Evolutionary conservation across 73 alveolate genomes (phyloP), one percentile per base, ranked within the genome.

Genomic region (Breviolum minutum): DNA sequence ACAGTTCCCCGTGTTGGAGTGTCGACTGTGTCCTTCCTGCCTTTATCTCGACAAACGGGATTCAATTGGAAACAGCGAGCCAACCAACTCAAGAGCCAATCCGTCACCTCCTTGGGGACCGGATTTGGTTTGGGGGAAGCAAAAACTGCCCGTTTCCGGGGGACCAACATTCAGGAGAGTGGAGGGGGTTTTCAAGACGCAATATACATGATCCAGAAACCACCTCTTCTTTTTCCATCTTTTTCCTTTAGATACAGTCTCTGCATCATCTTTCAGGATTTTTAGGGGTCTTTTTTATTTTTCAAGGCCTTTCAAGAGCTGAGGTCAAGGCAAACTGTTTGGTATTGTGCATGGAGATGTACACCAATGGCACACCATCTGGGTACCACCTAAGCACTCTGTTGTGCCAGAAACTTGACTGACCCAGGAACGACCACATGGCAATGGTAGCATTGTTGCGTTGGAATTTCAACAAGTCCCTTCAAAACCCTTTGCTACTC

Each of bases 341-440:
- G 64, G 99, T 94, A 92, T 94, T 94, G 99, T 94, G 99, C 99
- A 94, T 94, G 99, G 99, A 94, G 71, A 77, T 60, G 99, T 77
- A 94, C 29, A 40, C 92, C 81, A 77, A 12, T 0, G 99, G 99
- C 60, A 94, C 93, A 26, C 99, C 99, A 30, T 94, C 99, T 1
- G 99, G 99, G 69, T 94, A 94, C 99, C 99, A 94, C 99, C 99
- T 69, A 1, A 30, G 63, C 61, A 6, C 19, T 54, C 54, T 40
- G 54, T 68, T 77, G 83, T 14, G 83, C 27, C 27, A 26, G 84
- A 19, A 48, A 11, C 20, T 48, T 26, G 48, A 24, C 24, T 11
- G 14, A 14, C 16, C 13, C 60, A 29, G 29, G 27, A 24, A 19
- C 5, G 1, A 19, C 24, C 84, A 11, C 24, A 80, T 80, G 89